Evolutionary conservation across 176 grass and related monocot genomes (phyloP).

Genomic region (Ananas comosus): DNA sequence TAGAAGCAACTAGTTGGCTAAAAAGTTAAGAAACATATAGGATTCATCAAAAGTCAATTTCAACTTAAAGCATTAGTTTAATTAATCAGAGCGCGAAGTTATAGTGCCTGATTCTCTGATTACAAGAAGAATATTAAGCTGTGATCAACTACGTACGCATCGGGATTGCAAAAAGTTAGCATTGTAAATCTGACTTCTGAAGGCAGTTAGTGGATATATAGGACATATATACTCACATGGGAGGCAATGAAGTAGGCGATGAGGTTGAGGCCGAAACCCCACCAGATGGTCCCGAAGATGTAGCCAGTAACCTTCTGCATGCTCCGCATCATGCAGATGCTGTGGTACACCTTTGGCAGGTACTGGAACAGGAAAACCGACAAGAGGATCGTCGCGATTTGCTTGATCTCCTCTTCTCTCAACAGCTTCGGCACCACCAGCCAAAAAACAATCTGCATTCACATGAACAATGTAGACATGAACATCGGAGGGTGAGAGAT

Average conservation of each 20-base stretch:
- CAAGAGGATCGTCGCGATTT: conserved; percentile 65
- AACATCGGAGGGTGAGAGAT: background rate
- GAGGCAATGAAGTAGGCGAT: conserved; percentile 97
- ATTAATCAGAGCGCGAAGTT: too few species aligned
- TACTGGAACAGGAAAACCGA: conserved; percentile 79
- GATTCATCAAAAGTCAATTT: too few species aligned
- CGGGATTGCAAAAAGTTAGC: too few species aligned
- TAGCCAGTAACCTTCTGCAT: conserved; percentile 98
- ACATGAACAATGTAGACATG: background rate
- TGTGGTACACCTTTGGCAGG: conserved; percentile 90
- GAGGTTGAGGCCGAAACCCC: conserved; percentile 89
- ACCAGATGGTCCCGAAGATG: conserved; percentile 96
- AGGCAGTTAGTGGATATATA: background rate
- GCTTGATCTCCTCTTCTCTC: conserved; percentile 54
- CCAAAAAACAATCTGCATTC: conserved; percentile 76
- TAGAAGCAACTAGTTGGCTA: background rate
- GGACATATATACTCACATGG: conserved; percentile 72
- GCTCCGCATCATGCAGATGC: conserved; percentile 85
- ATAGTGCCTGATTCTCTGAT: too few species aligned
- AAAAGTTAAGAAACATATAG: background rate
- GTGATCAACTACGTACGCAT: too few species aligned
- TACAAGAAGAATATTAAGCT: too few species aligned
- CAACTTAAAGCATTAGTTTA: too few species aligned
- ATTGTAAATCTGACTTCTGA: too few species aligned
- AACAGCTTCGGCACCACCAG: conserved; percentile 72